Evolutionary conservation across 352 stramenopile genomes (phyloP), one percentile per base, ranked within the genome.

Genomic region (Globisporangium parvum): DNA sequence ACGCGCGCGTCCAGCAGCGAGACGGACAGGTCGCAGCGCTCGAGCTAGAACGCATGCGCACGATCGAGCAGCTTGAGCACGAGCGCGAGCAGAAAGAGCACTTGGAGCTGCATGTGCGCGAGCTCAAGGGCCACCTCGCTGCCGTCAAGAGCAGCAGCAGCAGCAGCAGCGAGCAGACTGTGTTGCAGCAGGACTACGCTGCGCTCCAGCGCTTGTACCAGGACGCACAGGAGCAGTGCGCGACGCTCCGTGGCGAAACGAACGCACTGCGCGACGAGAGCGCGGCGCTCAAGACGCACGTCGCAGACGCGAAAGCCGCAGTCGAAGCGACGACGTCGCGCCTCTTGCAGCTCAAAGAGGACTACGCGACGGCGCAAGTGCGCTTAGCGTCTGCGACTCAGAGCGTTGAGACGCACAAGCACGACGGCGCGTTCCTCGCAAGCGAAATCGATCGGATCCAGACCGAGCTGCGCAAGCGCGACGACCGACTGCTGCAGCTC

Each of bases 311-410:
- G 1, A 72, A 82, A 37, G 52, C 54, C 4, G 66, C 57, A 2
- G 63, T 75, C 39, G 58, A 59, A 11, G 54, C 60, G 3, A 65
- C 67, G 0, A 85, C 79, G 59, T 59, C 80, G 60, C 74, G 79
- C 54, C 66, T 88, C 2, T 57, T 87, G 50, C 75, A 88, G 57
- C 67, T 89, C 12, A 87, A 71, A 31, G 70, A 88, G 50, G 75
- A 82, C 4, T 60, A 80, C n/a, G 82, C 76, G 20, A 73, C 59
- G 17, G 55, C 81, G 35, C 53, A 79, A 46, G 73, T 87, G 28
- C 75, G 75, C 20, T 50, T 80, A 42, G 57, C 64, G 21, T 65
- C 66, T 17, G 53, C 65, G 12, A 74, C 68, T 47, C 47, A 69
- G 26, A 57, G 62, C 9, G 62, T 69, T 33, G 62, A 71, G 17